A percentile compares a stretch with the other conserved stretches of the same genome.
Evolutionary conservation across 1,284 basidiomycete species (phyloP).

Genomic region (Schizophyllum commune): DNA sequence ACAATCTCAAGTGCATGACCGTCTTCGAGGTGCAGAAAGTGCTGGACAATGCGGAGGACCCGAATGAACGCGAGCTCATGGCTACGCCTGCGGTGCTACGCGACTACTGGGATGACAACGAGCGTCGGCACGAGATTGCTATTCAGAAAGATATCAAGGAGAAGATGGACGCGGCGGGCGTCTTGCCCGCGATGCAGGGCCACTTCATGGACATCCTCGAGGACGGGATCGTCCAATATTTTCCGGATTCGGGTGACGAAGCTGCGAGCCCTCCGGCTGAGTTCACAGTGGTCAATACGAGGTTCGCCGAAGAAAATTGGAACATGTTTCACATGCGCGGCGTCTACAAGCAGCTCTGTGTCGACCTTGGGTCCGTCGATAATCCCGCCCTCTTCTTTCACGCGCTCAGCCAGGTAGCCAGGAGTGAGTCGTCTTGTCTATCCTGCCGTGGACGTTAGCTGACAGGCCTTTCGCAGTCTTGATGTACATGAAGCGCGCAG

Average conservation of each 20-base stretch:
- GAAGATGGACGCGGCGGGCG: background rate
- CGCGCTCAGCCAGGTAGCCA: background rate
- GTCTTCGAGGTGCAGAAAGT: background rate
- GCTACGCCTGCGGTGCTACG: background rate
- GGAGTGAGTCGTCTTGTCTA: background rate
- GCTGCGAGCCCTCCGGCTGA: background rate
- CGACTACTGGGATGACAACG: background rate
- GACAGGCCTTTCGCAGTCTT: background rate
- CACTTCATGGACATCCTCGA: background rate
- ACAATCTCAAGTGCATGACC: background rate
- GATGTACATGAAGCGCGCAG: background rate
- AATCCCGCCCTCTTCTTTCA: background rate
- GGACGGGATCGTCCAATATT: background rate
- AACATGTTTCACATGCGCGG: background rate
- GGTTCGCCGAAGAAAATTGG: background rate
- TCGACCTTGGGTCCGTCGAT: background rate
- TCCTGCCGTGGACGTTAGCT: background rate
- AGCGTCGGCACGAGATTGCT: background rate
- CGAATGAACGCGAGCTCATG: background rate
- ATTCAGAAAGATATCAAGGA: background rate
- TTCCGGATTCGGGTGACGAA: background rate
- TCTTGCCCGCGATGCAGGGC: background rate
- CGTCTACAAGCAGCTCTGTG: background rate
- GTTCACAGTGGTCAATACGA: background rate
- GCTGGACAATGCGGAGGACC: background rate